These are phyloP conservation scores for Epichloe gansuensis DNA, from an alignment of 2,329 filamentous ascomycete genomes.

Conservation along the genomic window DNA sequence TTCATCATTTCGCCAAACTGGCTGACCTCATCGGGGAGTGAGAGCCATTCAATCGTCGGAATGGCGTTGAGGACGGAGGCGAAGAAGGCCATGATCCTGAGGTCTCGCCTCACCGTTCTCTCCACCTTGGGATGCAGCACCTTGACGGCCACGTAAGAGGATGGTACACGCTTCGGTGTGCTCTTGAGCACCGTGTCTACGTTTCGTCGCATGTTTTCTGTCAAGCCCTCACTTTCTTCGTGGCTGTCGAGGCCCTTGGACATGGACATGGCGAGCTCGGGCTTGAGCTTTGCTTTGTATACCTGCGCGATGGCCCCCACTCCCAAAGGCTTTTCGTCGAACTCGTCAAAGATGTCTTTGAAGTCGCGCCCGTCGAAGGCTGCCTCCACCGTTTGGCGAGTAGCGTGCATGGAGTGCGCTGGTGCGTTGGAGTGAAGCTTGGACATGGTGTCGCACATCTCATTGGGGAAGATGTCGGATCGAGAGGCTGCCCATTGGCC, in stretches of 20 bases:
- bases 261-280: constrained; percentile 55
- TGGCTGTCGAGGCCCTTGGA: constrained; percentile 44
- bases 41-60: constrained; percentile 94
- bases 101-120: constrained; percentile 74
- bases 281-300: constrained; percentile 86
- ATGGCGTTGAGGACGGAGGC: constrained; percentile 72
- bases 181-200: constrained; percentile 81
- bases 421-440: constrained; percentile 90
- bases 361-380: constrained; percentile 75
- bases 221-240: constrained; percentile 33
- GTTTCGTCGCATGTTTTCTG: constrained; percentile 62
- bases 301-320: constrained; percentile 96
- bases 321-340: constrained; percentile 76
- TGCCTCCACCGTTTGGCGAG: constrained; percentile 64
- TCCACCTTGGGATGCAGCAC: constrained; percentile 90
- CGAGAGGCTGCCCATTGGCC: constrained; percentile 97
- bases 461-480: constrained; percentile 87
- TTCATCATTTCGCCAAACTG: constrained; percentile 99
- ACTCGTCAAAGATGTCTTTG: constrained; percentile 92
- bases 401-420: constrained; percentile 72
- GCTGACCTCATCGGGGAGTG: constrained; percentile 81
- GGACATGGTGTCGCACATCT: constrained; percentile 90
- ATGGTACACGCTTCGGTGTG: constrained; percentile 73
- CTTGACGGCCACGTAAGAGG: constrained; percentile 88
- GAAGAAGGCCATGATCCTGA: constrained; percentile 91